These are phyloP conservation scores for Nannochloropsis salina DNA, from an alignment of 108 stramenopile species.

Conservation along the genomic window DNA sequence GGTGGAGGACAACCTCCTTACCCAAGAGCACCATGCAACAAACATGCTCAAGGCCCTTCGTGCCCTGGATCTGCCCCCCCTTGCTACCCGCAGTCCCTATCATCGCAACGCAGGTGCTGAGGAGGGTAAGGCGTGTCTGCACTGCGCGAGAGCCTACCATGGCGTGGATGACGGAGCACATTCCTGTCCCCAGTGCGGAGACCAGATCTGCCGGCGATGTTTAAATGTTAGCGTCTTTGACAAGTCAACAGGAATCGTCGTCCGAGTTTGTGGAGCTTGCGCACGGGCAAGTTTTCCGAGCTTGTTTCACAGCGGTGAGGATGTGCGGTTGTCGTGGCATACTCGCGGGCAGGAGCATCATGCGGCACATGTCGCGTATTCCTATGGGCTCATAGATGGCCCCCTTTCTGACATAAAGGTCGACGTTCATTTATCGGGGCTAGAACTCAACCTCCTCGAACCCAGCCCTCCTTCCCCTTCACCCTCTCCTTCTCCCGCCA, in stretches of 20 bases:
- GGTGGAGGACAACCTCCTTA: not conserved
- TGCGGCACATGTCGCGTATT: not conserved
- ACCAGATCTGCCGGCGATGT: not conserved
- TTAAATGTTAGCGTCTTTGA: slow-evolving; percentile 17
- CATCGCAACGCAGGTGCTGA: not conserved
- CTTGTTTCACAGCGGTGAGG: not conserved
- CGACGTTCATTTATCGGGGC: not conserved
- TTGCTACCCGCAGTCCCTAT: not conserved
- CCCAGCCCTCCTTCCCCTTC: not conserved
- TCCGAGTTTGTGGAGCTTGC: not conserved
- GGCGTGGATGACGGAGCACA: slow-evolving; percentile 10
- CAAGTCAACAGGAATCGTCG: not conserved
- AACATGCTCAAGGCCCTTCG: slow-evolving; percentile 13
- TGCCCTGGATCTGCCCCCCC: slow-evolving; percentile 6
- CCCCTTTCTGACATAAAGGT: not conserved
- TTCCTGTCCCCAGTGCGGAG: not conserved
- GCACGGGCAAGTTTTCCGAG: not conserved
- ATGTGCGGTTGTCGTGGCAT: no score
- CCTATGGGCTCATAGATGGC: not conserved
- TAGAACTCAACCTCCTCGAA: not conserved
- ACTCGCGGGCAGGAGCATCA: not conserved
- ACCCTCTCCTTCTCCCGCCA: not conserved
- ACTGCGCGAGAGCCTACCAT: not conserved
- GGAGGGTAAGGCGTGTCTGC: not conserved
- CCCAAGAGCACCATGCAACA: not conserved